These are phyloP conservation scores for Penicillium macrosclerotiorum DNA, from an alignment of 495 filamentous ascomycete species.

Conservation along the genomic window DNA sequence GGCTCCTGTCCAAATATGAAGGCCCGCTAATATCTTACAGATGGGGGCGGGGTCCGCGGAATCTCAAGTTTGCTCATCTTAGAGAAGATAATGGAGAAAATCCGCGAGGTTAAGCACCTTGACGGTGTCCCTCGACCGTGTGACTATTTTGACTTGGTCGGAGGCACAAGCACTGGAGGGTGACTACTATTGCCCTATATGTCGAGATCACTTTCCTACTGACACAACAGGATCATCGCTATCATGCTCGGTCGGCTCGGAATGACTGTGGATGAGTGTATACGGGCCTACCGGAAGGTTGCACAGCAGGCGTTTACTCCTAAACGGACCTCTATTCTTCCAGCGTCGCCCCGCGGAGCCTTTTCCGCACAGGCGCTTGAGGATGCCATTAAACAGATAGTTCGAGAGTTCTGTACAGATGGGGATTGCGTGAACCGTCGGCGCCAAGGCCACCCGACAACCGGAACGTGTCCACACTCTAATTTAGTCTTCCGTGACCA, in stretches of 20 bases:
- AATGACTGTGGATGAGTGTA: constrained; percentile 52
- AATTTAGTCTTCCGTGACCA: constrained; percentile 6
- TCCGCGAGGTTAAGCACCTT: constrained; percentile 6
- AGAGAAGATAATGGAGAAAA: constrained; percentile 17
- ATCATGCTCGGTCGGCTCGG: constrained; percentile 53
- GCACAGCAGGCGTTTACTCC: constrained; percentile 22
- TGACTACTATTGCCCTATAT: constrained; percentile 18
- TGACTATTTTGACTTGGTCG: constrained; percentile 28
- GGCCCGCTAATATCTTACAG: constrained; percentile 3
- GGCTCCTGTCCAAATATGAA: not conserved
- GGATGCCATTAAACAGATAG: constrained; percentile 7
- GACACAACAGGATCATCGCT: constrained; percentile 43
- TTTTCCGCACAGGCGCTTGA: constrained; percentile 15
- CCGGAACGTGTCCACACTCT: not conserved
- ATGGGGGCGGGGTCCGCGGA: constrained; percentile 26
- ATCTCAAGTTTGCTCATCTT: constrained; percentile 25
- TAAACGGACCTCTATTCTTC: not conserved
- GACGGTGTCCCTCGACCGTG: constrained; percentile 13
- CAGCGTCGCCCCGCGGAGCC: not conserved
- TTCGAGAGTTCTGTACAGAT: constrained; percentile 8
- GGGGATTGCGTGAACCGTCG: constrained; percentile 5
- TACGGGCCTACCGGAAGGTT: constrained; percentile 45
- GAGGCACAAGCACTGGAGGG: constrained; percentile 5
- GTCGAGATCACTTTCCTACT: not conserved
- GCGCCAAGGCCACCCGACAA: not conserved